Base-by-base conservation (phyloP, 257 asterid genomes). In the Nicotiana paniculata region DNA sequence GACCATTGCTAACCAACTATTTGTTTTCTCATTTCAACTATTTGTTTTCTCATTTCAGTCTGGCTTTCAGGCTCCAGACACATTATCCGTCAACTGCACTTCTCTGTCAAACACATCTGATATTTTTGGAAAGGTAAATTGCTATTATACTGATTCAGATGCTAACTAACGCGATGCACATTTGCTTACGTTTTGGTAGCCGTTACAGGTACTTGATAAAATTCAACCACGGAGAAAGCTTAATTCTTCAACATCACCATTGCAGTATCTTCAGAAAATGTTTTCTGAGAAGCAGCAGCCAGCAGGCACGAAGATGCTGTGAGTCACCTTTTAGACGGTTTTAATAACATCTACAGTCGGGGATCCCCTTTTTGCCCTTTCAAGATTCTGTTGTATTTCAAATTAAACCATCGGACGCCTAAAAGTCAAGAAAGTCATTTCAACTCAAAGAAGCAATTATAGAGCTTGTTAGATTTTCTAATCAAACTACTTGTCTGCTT, bases 41-140 rank as follows among this genome's bases (percentile, higher is more conserved):
- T 51, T 51, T 75, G 24, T 28, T 75, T 16, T 59, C 10, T 6
- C 80, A 75, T 75, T 16, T 24, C 91, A 96, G 99, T 97, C 88
- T 81, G 88, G 84, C 80, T 59, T 90, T 81, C 89, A 83, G 79
- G 85, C 90, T 62, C 98, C 98, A 48, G 97, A 95, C 75, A 78
- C 90, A 16, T 61, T 93, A 80, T 86, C 98, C 74, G 85, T 95
- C 89, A 95, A 88, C 79, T 95, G 99, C 82, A 95, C 98, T 76
- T 90, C 97, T 83, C 93, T 95, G 58, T 77, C 92, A 75, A 92
- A 89, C 81, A 90, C 93, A 57, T 86, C 90, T 21, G 99, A 94
- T 26, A 90, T 96, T 83, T 96, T 95, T 88, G 87, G 87, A 91
- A 95, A 93, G 98, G 98, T 96, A 90, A 32, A 15, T n/a, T 64